Evolutionary conservation across 768 basidiomycete species (phyloP).

Genomic region (Suillus variegatus): DNA sequence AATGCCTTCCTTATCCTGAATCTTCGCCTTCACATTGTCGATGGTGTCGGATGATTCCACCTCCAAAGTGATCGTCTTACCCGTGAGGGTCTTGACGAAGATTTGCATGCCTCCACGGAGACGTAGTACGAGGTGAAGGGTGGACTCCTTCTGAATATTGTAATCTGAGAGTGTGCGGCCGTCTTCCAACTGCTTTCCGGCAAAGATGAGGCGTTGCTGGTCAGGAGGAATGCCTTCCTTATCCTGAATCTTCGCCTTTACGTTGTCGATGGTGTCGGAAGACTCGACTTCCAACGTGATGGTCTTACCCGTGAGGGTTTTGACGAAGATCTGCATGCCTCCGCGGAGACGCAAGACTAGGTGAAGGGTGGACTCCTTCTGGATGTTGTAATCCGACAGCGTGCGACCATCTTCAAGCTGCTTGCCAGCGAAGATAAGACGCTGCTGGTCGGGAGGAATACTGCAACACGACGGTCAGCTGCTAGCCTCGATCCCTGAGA

Average conservation of each 20-base stretch:
- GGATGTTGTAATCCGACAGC: conserved; percentile 88
- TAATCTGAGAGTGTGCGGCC: conserved; percentile 89
- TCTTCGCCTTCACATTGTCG: conserved; percentile 85
- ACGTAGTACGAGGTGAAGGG: conserved; percentile 84
- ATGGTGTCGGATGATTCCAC: conserved; percentile 94
- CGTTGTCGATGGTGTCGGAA: conserved; percentile 91
- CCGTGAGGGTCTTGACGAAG: conserved; percentile 85
- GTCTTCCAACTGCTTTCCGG: conserved; percentile 94
- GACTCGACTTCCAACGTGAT: conserved; percentile 94
- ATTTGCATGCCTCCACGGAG: conserved; percentile 93
- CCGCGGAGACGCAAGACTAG: conserved; percentile 85
- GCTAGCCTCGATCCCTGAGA: not conserved
- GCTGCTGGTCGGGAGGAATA: conserved; percentile 89
- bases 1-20: conserved; percentile 83
- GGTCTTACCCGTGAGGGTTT: conserved; percentile 88
- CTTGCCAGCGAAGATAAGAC: conserved; percentile 95
- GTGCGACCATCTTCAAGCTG: conserved; percentile 95
- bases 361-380: conserved; percentile 94
- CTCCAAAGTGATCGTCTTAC: conserved; percentile 91
- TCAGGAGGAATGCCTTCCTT: conserved; percentile 87
- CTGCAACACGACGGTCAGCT: conserved; percentile 26
- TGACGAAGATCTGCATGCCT: conserved; percentile 91
- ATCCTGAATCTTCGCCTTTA: conserved; percentile 81
- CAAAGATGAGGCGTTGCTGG: conserved; percentile 95
- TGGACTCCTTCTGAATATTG: conserved; percentile 96